Evolutionary conservation across 768 basidiomycete species (phyloP).

Genomic region (Lentinula boryana): DNA sequence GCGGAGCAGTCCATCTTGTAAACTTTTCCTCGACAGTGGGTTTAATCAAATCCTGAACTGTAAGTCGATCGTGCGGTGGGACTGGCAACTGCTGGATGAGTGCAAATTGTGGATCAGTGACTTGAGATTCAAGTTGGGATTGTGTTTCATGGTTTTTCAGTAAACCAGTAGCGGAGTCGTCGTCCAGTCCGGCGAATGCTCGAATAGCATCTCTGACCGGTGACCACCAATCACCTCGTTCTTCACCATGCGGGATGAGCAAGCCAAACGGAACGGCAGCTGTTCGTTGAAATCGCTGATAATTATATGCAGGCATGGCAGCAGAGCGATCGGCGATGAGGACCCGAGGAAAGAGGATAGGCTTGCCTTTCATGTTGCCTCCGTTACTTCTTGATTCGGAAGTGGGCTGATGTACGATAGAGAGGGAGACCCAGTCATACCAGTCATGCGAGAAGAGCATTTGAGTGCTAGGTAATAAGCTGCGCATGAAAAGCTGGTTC

Average conservation of each 20-base stretch:
- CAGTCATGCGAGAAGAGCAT: constrained; percentile 85
- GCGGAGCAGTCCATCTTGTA: neutral
- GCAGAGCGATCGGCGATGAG: constrained; percentile 84
- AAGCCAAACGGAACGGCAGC: constrained; percentile 72
- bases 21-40: neutral
- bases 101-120: neutral
- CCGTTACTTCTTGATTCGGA: neutral
- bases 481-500: constrained; percentile 68
- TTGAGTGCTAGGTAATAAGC: constrained; percentile 72
- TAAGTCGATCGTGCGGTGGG: neutral
- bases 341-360: constrained; percentile 83
- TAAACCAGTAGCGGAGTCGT: constrained; percentile 11
- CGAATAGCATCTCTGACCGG: constrained; percentile 69
- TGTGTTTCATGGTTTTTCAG: constrained; percentile 33
- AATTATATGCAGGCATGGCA: constrained; percentile 68
- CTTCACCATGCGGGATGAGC: constrained; percentile 28
- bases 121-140: neutral
- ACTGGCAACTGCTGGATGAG: neutral
- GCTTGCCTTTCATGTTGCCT: constrained; percentile 44
- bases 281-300: constrained; percentile 64
- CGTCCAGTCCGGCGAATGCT: constrained; percentile 58
- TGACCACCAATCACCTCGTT: constrained; percentile 81
- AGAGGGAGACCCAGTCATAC: constrained; percentile 53
- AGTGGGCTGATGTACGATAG: neutral
- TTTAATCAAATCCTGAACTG: constrained; percentile 1